Percentiles rank a stretch among this genome's conserved stretches.
phyloP scores from a whole-genome alignment of 768 basidiomycete genomes.

The Tylopilus sp. region DNA sequence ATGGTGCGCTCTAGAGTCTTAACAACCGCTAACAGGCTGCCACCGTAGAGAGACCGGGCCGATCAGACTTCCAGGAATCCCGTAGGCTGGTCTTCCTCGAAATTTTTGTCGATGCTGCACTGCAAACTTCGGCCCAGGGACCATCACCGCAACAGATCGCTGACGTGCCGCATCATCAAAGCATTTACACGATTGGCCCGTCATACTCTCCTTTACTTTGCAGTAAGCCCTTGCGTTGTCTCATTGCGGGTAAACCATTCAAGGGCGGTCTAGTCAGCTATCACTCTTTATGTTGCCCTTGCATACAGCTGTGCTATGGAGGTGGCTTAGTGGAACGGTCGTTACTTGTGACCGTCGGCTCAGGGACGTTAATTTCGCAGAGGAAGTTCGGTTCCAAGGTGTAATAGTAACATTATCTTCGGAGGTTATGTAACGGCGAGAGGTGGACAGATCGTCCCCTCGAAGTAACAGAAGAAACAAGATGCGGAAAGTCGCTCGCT shows the following conservation, averaged over 20 bases:
- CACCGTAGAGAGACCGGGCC: too few relatives aligned
- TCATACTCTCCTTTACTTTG: not conserved
- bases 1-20: conserved; percentile 9
- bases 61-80: conserved; percentile 16
- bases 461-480: conserved; percentile 16
- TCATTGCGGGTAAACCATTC: not conserved
- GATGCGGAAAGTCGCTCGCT: conserved; percentile 22
- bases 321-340: not conserved
- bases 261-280: not conserved
- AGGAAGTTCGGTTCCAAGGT: conserved; percentile 13
- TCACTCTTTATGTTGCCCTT: not conserved
- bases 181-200: not conserved
- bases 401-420: conserved; percentile 26
- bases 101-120: conserved; percentile 17
- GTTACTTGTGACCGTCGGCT: conserved; percentile 8
- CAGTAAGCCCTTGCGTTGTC: not conserved
- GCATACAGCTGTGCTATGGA: not conserved
- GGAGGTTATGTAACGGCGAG: conserved; percentile 23
- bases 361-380: conserved; percentile 11
- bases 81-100: conserved; percentile 9
- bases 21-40: too few relatives aligned
- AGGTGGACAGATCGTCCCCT: conserved; percentile 6
- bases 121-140: conserved; percentile 19
- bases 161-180: conserved; percentile 2
- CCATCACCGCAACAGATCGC: conserved; percentile 19